phyloP scores from a whole-genome alignment of 305 asterid species.

The Vinca major region DNA sequence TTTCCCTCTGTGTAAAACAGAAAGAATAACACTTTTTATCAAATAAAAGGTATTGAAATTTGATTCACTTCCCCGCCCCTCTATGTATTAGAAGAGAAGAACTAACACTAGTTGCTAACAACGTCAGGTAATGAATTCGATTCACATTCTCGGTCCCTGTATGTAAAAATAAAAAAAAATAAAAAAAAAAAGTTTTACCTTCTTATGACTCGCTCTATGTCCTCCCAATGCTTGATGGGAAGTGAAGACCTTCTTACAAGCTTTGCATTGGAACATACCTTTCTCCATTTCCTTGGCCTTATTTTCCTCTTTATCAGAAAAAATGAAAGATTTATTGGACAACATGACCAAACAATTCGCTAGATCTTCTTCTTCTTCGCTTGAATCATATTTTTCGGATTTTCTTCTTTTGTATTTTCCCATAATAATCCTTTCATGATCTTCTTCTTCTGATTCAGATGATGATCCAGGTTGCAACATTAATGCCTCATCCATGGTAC shows the following conservation, averaged over 20 bases:
- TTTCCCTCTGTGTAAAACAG: too few species aligned
- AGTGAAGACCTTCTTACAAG: slow-evolving; percentile 56
- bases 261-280: slow-evolving; percentile 58
- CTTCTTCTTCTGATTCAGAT: slow-evolving; percentile 6
- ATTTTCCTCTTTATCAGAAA: slow-evolving; percentile 18
- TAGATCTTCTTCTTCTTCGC: slow-evolving; percentile 71
- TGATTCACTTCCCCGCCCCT: too few species aligned
- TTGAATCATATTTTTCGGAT: slow-evolving; percentile 13
- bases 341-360: slow-evolving; percentile 70
- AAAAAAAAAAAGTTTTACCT: slow-evolving; percentile 21
- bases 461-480: not conserved
- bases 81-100: too few species aligned
- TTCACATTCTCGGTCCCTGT: too few species aligned
- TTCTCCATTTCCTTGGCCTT: slow-evolving; percentile 29
- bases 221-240: slow-evolving; percentile 95
- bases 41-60: too few species aligned
- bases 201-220: slow-evolving; percentile 84
- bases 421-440: not conserved
- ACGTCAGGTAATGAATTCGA: too few species aligned
- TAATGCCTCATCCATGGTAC: too few species aligned
- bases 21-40: too few species aligned
- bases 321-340: slow-evolving; percentile 34
- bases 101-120: too few species aligned
- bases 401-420: not conserved
- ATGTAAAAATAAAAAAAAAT: too few species aligned